Evolutionary conservation across 1,284 basidiomycete species (phyloP).

Genomic region (Athelia sp.): DNA sequence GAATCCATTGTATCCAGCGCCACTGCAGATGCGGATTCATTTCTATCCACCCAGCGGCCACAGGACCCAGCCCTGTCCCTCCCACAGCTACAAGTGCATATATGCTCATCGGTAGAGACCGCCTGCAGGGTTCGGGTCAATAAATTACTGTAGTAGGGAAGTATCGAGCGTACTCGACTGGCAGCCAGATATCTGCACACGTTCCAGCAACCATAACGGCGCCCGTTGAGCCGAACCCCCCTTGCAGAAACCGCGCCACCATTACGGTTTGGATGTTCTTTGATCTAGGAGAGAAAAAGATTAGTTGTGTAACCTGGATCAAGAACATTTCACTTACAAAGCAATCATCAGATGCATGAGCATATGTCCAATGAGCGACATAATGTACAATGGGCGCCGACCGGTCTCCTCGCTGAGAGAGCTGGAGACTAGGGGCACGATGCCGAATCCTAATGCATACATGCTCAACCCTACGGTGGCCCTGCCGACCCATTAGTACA

Average conservation of each 20-base stretch:
- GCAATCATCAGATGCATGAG: slow-evolving; percentile 33
- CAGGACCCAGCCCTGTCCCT: slow-evolving; percentile 48
- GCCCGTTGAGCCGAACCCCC: slow-evolving; percentile 44
- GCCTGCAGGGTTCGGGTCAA: slow-evolving; percentile 22
- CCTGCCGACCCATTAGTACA: neutral
- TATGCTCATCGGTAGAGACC: slow-evolving; percentile 56
- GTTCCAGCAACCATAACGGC: slow-evolving; percentile 63
- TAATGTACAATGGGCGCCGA: slow-evolving; percentile 38
- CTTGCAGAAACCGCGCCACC: slow-evolving; percentile 21
- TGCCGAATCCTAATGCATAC: slow-evolving; percentile 43
- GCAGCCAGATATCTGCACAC: slow-evolving; percentile 43
- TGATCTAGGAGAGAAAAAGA: slow-evolving; percentile 13
- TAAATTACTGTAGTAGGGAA: neutral
- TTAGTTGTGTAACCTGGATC: neutral
- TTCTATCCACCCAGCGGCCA: slow-evolving; percentile 54
- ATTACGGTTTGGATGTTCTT: slow-evolving; percentile 26
- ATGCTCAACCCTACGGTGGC: slow-evolving; percentile 33
- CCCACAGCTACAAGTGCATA: slow-evolving; percentile 45
- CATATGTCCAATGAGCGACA: slow-evolving; percentile 31
- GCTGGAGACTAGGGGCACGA: slow-evolving; percentile 43
- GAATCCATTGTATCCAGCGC: slow-evolving; percentile 73
- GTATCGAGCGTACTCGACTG: slow-evolving; percentile 19
- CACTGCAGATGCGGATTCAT: slow-evolving; percentile 44
- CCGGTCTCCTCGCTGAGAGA: slow-evolving; percentile 51
- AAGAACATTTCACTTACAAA: slow-evolving; percentile 24